A percentile compares a stretch with the other conserved stretches of the same genome.
Evolutionary conservation across 805 yeast species (phyloP).

Genomic region (Nakazawaea ishiwadae): DNA sequence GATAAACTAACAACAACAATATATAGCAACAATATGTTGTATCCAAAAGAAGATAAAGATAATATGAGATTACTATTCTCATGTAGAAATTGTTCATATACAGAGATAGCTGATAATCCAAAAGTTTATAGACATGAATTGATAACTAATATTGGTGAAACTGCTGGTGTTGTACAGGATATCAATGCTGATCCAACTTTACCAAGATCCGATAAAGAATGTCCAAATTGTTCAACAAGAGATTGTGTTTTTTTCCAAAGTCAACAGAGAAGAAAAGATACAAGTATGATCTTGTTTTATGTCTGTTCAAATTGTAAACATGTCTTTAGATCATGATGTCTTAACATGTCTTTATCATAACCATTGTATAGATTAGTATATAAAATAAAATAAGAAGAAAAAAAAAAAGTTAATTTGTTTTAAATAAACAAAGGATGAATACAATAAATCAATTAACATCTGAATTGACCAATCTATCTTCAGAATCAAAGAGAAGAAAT

Average conservation of each 20-base stretch:
- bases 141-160: slow-evolving; percentile 87
- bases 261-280: slow-evolving; percentile 92
- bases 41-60: slow-evolving; percentile 92
- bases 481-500: slow-evolving; percentile 70
- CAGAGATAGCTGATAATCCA: slow-evolving; percentile 85
- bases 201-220: slow-evolving; percentile 90
- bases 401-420: neutral
- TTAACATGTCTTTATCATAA: too few relatives aligned
- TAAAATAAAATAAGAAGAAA: neutral
- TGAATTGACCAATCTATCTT: slow-evolving; percentile 56
- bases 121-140: slow-evolving; percentile 90
- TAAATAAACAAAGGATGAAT: neutral
- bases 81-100: slow-evolving; percentile 91
- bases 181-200: slow-evolving; percentile 96
- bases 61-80: slow-evolving; percentile 73
- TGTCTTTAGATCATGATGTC: slow-evolving; percentile 40
- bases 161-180: slow-evolving; percentile 96
- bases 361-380: too few relatives aligned
- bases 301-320: slow-evolving; percentile 87
- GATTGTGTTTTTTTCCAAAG: slow-evolving; percentile 97
- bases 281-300: slow-evolving; percentile 90
- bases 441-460: slow-evolving; percentile 41
- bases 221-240: slow-evolving; percentile 82
- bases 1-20: neutral
- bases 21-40: slow-evolving; percentile 91